These are phyloP conservation scores for Hippophae tibetana DNA, from an alignment of 306 rosid species.

Conservation along the genomic window DNA sequence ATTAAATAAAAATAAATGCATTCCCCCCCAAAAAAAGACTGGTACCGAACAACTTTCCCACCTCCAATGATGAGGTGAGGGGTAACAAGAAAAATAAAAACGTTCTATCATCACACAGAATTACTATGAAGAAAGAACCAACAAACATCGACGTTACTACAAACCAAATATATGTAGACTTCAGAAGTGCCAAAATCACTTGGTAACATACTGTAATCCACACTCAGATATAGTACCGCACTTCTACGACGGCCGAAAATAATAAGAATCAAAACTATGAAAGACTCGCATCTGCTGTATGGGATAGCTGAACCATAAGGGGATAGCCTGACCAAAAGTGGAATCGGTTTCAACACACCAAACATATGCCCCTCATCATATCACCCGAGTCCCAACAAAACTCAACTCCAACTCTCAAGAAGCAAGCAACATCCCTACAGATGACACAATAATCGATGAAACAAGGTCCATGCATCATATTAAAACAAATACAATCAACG, in stretches of 20 bases:
- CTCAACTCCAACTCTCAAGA: no score
- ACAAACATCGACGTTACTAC: constrained; percentile 20
- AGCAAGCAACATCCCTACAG: no score
- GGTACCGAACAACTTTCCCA: background rate
- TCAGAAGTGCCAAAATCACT: constrained; percentile 36
- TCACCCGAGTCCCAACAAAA: no score
- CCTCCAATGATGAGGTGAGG: no score
- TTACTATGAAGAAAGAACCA: constrained; percentile 4
- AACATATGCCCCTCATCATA: no score
- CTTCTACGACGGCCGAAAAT: constrained; percentile 2
- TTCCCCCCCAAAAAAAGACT: no score
- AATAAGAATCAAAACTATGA: constrained; percentile 1
- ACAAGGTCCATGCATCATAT: no score
- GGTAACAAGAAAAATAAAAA: no score
- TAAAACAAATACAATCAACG: no score
- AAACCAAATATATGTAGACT: constrained; percentile 5
- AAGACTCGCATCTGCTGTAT: constrained; percentile 24
- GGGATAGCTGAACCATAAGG: constrained; percentile 10
- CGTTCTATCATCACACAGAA: constrained; percentile 7
- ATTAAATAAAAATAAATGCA: no score
- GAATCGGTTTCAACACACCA: constrained; percentile 14
- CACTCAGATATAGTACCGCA: constrained; percentile 18
- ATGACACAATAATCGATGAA: no score
- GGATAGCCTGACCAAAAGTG: constrained; percentile 24
- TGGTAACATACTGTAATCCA: background rate